Base-by-base conservation (phyloP, 1,284 basidiomycete genomes). In the Baeospora myosura region DNA sequence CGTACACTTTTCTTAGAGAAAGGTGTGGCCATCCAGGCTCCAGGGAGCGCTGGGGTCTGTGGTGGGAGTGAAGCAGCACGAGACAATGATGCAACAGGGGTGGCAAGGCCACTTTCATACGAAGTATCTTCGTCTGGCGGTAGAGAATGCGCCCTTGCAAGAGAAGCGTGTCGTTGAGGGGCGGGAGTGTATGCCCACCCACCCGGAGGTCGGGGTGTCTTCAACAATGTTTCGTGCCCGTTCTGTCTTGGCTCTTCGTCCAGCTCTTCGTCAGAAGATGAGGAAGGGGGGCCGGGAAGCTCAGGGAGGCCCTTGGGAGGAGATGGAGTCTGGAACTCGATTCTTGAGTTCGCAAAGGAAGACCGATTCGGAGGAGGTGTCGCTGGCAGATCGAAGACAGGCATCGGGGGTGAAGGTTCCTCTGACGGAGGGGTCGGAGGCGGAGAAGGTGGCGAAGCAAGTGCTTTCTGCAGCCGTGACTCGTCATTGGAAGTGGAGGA, bases 161-260 rank as follows among this genome's bases (percentile, higher is more conserved):
- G 42, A 31, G 51, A 48, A n/a, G 52, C 28, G 46, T 30, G 51
- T 53, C 38, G 50, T 59, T 44, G 49, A 51, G 66, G 68, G 2
- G 65, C 60, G 22, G 81, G 80, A 5, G 80, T 83, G 10, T 66
- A 57, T n/a, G 65, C 55, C 82, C 81, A 87, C 29, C 71, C 80
- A 21, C 84, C 83, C 24, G 82, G 82, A 11, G 78, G 77, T 49
- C 65, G 69, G 1, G 79, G 79, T n/a, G 79, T 83, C 59, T 81
- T 81, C 49, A 65, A 59, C 20, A 61, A 46, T 0, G 69, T 69
- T 11, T 62, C 29, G 54, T 48, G 11, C 10, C 38, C 38, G 23
- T 34, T 28, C 58, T 45, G 57, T 61, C 36, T 45, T 49, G 46
- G 40, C 40, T 35, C 40, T 17, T 55, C 48, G 37, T 51, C 21